Evolutionary conservation across 176 grass and related monocot species (phyloP), one percentile per base, ranked within the genome.

Genomic region (Phyllostachys edulis): DNA sequence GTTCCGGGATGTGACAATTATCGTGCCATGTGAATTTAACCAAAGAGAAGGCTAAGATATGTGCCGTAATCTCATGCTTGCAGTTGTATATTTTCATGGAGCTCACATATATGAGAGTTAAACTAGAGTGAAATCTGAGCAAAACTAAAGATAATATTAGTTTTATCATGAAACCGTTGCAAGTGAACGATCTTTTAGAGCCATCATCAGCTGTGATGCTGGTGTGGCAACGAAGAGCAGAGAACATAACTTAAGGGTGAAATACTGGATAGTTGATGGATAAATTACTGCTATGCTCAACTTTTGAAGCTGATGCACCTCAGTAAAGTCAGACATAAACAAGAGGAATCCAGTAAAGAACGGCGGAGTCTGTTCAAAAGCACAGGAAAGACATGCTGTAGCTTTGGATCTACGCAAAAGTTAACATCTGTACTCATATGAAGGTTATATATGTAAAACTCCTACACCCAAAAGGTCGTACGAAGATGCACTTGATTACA

Each of bases 371-470:
- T 32, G 75, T 26, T 86, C 83, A 71, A 80, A 83, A 62, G 50
- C 40, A 0, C 66, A 45, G 15, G 40, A 77, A 54, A 52, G 72
- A 20, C 70, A 76, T 56, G 38, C 21, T 14, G n/a, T 88, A 54
- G 46, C 88, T 88, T 87, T 90, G 75, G 79, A 79, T 80, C 45
- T 64, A 90, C 37, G 45, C 88, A 71, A 73, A 87, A 85, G 69
- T 21, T 68, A 32, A 17, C 51, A 41, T 59, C 11, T 78, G 77
- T 81, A 85, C 56, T 84, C 49, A 64, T 73, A 49, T 15, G 17
- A 70, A 87, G 76, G 80, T 66, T 71, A 82, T 45, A 55, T 20
- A 26, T 66, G 77, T 81, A 63, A 17, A 71, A 16, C n/a, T 15
- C 16, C 55, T 41, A 12, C 20, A 82, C n/a, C 40, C 49, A n/a